A percentile compares a stretch with the other conserved stretches of the same genome.
These are phyloP conservation scores for Boechera divaricarpa DNA, from an alignment of 345 rosid species.

Conservation along the genomic window DNA sequence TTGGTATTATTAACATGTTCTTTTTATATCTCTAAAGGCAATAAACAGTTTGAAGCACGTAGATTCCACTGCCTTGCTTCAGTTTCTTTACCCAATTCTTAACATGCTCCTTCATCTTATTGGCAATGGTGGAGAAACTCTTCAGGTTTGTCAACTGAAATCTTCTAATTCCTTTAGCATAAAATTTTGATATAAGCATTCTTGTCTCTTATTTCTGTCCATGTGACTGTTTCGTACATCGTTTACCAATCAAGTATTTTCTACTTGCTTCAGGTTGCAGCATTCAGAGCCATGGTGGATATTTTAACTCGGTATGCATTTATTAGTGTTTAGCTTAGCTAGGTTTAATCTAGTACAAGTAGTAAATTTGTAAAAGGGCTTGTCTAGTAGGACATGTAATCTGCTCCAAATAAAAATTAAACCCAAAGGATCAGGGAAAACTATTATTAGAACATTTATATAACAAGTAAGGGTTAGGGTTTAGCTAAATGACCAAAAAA, in stretches of 20 bases:
- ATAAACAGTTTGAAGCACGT: constrained; percentile 98
- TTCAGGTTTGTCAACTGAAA: constrained; percentile 67
- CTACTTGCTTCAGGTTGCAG: constrained; percentile 83
- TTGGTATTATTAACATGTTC: constrained; percentile 16
- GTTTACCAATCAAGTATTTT: constrained; percentile 36
- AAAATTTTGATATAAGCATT: constrained; percentile 6
- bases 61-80: constrained; percentile 96
- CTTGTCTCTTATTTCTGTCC: constrained; percentile 2
- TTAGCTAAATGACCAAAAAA: constrained; percentile 21
- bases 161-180: constrained; percentile 22
- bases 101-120: constrained; percentile 99
- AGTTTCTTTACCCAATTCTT: constrained; percentile 95
- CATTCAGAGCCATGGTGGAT: constrained; percentile 99
- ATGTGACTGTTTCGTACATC: constrained; percentile 30
- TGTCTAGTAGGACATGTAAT: constrained; percentile 15
- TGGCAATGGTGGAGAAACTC: constrained; percentile 99
- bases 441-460: not conserved
- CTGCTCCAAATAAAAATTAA: constrained; percentile 3
- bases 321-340: constrained; percentile 12
- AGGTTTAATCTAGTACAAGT: not conserved
- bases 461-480: not conserved
- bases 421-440: not conserved
- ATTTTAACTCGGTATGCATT: constrained; percentile 83
- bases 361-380: constrained; percentile 4
- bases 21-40: constrained; percentile 61